Conservation (phyloP, 169 alveolate genomes). For the Cystoisospora suis region DNA sequence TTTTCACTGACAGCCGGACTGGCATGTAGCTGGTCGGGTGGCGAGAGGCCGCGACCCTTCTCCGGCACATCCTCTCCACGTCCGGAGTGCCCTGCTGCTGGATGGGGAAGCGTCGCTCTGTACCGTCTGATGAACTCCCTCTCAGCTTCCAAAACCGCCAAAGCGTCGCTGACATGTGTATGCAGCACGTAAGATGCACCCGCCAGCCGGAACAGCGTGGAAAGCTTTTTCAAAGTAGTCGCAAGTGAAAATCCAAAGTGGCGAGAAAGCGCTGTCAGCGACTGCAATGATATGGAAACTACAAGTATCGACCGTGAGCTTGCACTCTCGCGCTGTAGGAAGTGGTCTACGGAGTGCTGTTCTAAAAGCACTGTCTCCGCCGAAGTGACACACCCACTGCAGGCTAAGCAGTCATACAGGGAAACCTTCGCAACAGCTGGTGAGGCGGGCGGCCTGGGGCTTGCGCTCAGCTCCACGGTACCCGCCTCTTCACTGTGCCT, state of each 20-base stretch:
- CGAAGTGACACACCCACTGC: slow-evolving; percentile 94
- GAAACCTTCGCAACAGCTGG: slow-evolving; percentile 79
- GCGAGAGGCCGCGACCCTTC: no score
- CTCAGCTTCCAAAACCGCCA: slow-evolving; percentile 61
- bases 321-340: slow-evolving; percentile 60
- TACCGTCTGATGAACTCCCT: slow-evolving; percentile 65
- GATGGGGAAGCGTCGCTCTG: background rate
- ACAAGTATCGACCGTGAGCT: background rate
- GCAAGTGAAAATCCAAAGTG: slow-evolving; percentile 64
- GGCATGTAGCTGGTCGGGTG: no score
- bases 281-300: slow-evolving; percentile 76
- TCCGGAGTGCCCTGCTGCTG: background rate
- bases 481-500: no score
- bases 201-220: slow-evolving; percentile 66
- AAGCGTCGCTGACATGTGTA: slow-evolving; percentile 64
- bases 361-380: slow-evolving; percentile 88
- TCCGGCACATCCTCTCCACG: background rate
- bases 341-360: slow-evolving; percentile 80
- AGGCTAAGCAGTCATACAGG: slow-evolving; percentile 89
- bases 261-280: slow-evolving; percentile 79
- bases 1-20: no score
- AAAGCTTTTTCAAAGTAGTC: slow-evolving; percentile 58
- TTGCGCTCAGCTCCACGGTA: no score
- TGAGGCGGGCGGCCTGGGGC: no score
- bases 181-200: slow-evolving; percentile 71